phyloP scores from a whole-genome alignment of 2,329 filamentous ascomycete species.

The Samsoniella hepiali region DNA sequence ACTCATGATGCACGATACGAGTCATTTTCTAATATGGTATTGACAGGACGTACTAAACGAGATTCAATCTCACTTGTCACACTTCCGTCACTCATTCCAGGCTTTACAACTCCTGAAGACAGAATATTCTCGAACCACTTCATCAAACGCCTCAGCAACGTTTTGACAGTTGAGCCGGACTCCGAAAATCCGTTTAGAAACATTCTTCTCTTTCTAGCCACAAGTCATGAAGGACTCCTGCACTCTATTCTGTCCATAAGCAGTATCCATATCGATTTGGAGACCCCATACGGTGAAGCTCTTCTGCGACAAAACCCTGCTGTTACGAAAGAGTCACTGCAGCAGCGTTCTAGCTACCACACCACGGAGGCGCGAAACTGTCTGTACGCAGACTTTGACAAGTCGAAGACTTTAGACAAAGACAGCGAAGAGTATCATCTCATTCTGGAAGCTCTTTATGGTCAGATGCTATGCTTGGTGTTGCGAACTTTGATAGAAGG shows the following conservation, averaged over 20 bases:
- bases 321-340: constrained; percentile 45
- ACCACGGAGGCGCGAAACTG: constrained; percentile 53
- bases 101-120: constrained; percentile 77
- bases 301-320: constrained; percentile 49
- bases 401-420: constrained; percentile 39
- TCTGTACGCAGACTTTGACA: constrained; percentile 46
- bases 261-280: constrained; percentile 68
- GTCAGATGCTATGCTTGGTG: constrained; percentile 61
- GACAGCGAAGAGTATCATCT: constrained; percentile 44
- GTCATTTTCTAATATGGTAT: constrained; percentile 17
- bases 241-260: constrained; percentile 84
- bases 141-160: constrained; percentile 71
- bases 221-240: constrained; percentile 78
- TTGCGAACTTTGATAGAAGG: constrained; percentile 57
- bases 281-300: constrained; percentile 53
- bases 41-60: constrained; percentile 48
- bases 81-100: constrained; percentile 68
- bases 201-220: constrained; percentile 77
- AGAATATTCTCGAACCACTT: constrained; percentile 81
- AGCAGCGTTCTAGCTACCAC: constrained; percentile 53
- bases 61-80: constrained; percentile 52
- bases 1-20: neutral
- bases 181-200: constrained; percentile 82
- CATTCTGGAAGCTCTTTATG: constrained; percentile 54
- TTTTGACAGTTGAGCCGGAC: constrained; percentile 78